Conservation (phyloP, 1,284 basidiomycete species). For the Meripilus lineatus region DNA sequence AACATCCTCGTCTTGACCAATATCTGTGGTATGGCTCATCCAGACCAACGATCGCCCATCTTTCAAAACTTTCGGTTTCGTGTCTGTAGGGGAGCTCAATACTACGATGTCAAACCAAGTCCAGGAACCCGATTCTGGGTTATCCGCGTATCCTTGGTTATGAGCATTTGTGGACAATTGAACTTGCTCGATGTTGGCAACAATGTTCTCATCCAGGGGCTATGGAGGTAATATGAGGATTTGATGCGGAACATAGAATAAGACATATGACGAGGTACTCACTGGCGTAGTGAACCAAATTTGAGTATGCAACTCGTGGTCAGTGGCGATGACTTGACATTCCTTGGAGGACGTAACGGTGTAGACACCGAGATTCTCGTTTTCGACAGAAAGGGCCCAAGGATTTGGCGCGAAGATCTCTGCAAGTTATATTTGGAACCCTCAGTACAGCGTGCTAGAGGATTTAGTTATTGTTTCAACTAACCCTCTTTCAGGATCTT, state of each 20-base stretch:
- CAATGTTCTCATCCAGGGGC: neutral
- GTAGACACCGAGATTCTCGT: neutral
- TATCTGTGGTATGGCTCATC: neutral
- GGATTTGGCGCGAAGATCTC: neutral
- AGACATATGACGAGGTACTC: neutral
- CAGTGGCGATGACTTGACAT: neutral
- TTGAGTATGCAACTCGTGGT: neutral
- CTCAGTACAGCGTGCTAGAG: too few species aligned
- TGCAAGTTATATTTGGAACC: neutral
- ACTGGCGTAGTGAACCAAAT: neutral
- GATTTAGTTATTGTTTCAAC: neutral
- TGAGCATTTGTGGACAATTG: neutral
- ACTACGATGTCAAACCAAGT: slow-evolving; percentile 1
- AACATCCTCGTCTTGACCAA: neutral
- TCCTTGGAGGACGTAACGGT: neutral
- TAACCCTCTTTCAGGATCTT: neutral
- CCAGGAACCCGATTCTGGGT: neutral
- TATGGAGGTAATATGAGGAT: too few species aligned
- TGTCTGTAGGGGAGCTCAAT: neutral
- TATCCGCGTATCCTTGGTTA: neutral
- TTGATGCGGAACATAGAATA: too few species aligned
- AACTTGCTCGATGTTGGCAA: neutral
- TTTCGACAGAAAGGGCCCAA: neutral
- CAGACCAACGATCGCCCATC: neutral
- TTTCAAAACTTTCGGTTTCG: neutral